Evolutionary conservation across 1,284 basidiomycete genomes (phyloP).

Genomic region (Microbotryum scabiosae): DNA sequence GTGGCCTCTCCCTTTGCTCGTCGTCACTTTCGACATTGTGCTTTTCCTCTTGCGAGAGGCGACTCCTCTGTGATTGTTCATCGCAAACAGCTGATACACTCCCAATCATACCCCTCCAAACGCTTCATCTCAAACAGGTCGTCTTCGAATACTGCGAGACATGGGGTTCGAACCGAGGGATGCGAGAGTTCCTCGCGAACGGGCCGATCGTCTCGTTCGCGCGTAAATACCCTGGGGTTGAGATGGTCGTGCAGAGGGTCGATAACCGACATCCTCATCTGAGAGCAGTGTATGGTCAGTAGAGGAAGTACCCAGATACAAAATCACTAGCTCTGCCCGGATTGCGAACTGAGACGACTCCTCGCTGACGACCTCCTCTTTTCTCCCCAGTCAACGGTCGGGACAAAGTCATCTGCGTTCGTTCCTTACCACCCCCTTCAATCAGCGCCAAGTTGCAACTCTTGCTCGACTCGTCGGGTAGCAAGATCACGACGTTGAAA

Average conservation of each 20-base stretch:
- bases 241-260: conserved; percentile 41
- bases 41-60: too few species aligned
- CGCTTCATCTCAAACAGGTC: conserved; percentile 38
- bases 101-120: too few species aligned
- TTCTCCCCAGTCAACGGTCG: conserved; percentile 42
- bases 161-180: conserved; percentile 62
- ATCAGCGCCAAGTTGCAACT: conserved; percentile 50
- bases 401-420: conserved; percentile 46
- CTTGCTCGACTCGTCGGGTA: conserved; percentile 72
- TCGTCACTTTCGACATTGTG: too few species aligned
- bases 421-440: conserved; percentile 39
- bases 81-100: too few species aligned
- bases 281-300: conserved; percentile 44
- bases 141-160: conserved; percentile 76
- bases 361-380: background rate
- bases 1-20: too few species aligned
- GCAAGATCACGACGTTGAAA: conserved; percentile 67
- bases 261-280: conserved; percentile 41
- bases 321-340: background rate
- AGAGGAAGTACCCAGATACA: too few species aligned
- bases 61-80: too few species aligned
- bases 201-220: conserved; percentile 38
- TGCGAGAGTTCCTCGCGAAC: conserved; percentile 53
- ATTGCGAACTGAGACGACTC: background rate
- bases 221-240: conserved; percentile 41